phyloP scores from a whole-genome alignment of 306 rosid species.

The Gynostemma pentaphyllum region DNA sequence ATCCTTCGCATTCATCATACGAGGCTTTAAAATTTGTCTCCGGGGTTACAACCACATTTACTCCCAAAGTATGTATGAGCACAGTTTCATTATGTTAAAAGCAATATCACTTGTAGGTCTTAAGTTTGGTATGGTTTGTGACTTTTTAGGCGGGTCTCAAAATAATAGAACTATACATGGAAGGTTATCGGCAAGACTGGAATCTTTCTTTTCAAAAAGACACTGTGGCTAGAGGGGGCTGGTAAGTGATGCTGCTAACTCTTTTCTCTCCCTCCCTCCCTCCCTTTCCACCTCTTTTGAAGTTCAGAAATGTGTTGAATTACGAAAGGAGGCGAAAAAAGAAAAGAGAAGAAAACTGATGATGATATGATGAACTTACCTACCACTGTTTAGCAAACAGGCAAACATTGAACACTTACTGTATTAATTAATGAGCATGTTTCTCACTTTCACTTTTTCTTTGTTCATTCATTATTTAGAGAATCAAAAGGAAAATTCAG shows the following conservation, averaged over 20 bases:
- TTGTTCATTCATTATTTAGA: background rate
- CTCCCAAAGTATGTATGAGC: slow-evolving; percentile 56
- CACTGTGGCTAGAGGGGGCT: slow-evolving; percentile 68
- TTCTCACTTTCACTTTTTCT: background rate
- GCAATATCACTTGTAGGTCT: background rate
- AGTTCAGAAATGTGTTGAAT: background rate
- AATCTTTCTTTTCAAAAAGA: slow-evolving; percentile 78
- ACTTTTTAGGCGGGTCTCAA: slow-evolving; percentile 70
- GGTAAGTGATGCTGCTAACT: slow-evolving; percentile 29
- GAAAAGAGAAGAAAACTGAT: background rate
- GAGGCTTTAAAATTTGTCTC: slow-evolving; percentile 71
- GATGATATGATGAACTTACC: background rate
- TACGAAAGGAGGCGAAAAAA: background rate
- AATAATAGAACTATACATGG: slow-evolving; percentile 67
- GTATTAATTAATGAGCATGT: background rate
- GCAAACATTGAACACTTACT: background rate
- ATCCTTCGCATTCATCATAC: slow-evolving; percentile 66
- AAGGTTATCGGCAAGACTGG: slow-evolving; percentile 95
- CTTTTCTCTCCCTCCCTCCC: background rate
- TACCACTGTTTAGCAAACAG: background rate
- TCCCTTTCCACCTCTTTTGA: background rate
- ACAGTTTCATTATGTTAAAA: background rate
- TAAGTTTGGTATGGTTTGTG: slow-evolving; percentile 17
- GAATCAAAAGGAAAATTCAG: background rate
- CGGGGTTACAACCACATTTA: slow-evolving; percentile 65